Evolutionary conservation across 192 early-diverging fungal genomes (phyloP), one percentile per base, ranked within the genome.

Genomic region (Phlyctochytrium arcticum): DNA sequence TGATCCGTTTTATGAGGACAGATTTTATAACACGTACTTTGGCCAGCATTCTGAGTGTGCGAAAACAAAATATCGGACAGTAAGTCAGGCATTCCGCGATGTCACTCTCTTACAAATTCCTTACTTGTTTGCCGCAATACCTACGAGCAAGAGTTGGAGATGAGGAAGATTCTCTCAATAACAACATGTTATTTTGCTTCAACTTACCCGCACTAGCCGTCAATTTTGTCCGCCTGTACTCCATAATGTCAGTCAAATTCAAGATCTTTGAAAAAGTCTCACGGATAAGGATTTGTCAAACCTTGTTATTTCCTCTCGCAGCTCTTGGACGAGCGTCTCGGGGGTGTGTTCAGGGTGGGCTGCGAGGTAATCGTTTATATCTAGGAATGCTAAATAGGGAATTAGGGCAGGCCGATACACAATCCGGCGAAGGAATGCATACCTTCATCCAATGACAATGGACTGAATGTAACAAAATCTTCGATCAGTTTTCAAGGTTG

Each of bases 381-480:
- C 75, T 7, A 82, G 47, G 42, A 75, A 75, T 5, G 69, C 77
- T 69, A 60, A 32, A 24, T 26, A 35, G 31, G 24, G 39, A 29
- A 33, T 23, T 37, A 57, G 15, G 26, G 48, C 32, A 26, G 30
- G 15, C 19, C 59, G 17, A 23, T 32, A 17, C 26, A 0, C 7
- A 3, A 30, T 30, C 9, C 23, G 27, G 1, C 17, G 49, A 10
- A 17, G 44, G 15, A 47, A 56, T 36, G 54, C 60, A 46, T 23
- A 53, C 57, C 67, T 65, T 86, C 85, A 39, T 86, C 84, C 32
- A 86, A 57, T 36, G 74, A 71, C 73, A 80, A 72, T 1, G 76
- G 66, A 27, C 35, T 69, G 48, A 5, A 36, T 5, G 3, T 21
- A 68, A 3, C 31, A 69, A 42, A 70, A 70, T 3, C 12, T 4